Evolutionary conservation across 495 filamentous ascomycete species (phyloP), one percentile per base, ranked within the genome.

Genomic region (Rhypophila decipiens): DNA sequence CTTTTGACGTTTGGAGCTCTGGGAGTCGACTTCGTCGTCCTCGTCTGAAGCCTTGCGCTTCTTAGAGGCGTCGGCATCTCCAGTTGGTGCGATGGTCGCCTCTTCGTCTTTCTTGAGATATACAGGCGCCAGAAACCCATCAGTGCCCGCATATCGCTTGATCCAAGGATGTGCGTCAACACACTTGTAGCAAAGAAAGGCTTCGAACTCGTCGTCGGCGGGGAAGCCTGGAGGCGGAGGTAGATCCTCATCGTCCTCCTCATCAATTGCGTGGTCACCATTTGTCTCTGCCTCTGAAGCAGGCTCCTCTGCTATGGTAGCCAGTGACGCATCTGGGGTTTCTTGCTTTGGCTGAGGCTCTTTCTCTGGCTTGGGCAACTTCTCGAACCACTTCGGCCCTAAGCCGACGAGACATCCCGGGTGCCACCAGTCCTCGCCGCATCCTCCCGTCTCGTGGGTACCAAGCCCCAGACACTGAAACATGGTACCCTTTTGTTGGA

Each of bases 341-440:
- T 17, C 44, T 27, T 49, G 40, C 21, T 52, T 46, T 0, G 29
- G 38, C 7, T 43, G 56, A n/a, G 20, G 31, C 24, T 60, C 60
- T 8, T 39, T 47, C 4, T 13, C 31, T 34, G 63, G 44, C 47
- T 63, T 75, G 62, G 73, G 54, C 74, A 74, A 50, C 68, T 74
- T 63, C 52, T 78, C 71, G 39, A 59, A 74, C 76, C 76, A 80
- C n/a, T 69, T 66, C 2, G 75, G 71, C 2, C 83, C 77, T 11
- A 91, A 61, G 8, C 94, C 93, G 42, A 96, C 80, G 11, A 99
- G 65, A 61, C 94, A 99, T 47, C 90, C 87, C 12, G 93, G 90
- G 71, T 99, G 94, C 76, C 89, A 99, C 94, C 94, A 99, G 64
- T 99, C 94, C 70, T 99, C 94, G 3, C 93, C 90, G 67, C 94